Evolutionary conservation across 371 early-diverging fungal genomes (phyloP).

Genomic region (Nematocida sp.): DNA sequence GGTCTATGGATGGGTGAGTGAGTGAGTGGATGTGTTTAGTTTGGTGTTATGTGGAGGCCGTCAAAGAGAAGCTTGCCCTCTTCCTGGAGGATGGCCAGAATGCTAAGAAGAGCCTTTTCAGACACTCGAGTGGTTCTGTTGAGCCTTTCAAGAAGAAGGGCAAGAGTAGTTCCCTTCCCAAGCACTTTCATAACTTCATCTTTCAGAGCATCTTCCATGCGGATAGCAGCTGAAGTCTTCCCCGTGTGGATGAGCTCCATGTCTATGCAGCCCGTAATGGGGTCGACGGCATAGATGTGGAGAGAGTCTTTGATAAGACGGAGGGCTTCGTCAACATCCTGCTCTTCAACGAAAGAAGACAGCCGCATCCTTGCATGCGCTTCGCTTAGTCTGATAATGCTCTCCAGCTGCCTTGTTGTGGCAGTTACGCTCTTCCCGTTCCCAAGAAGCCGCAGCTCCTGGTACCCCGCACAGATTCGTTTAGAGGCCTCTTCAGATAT

Average conservation of each 20-base stretch:
- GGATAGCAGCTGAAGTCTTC: slow-evolving; percentile 59
- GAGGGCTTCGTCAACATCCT: slow-evolving; percentile 75
- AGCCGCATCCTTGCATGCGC: slow-evolving; percentile 90
- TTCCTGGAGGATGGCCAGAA: slow-evolving; percentile 34
- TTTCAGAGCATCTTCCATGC: slow-evolving; percentile 57
- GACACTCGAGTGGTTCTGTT: background rate
- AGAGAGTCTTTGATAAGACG: slow-evolving; percentile 79
- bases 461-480: slow-evolving; percentile 73
- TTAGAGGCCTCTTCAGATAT: slow-evolving; percentile 69
- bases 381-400: slow-evolving; percentile 92
- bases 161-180: slow-evolving; percentile 48
- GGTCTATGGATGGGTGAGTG: background rate
- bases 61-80: slow-evolving; percentile 44
- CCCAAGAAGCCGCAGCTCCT: slow-evolving; percentile 75
- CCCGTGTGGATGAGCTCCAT: slow-evolving; percentile 89
- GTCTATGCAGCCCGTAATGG: slow-evolving; percentile 89
- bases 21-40: too few species aligned
- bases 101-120: slow-evolving; percentile 12
- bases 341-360: slow-evolving; percentile 68
- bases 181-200: slow-evolving; percentile 51
- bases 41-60: slow-evolving; percentile 30
- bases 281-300: slow-evolving; percentile 88
- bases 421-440: slow-evolving; percentile 77
- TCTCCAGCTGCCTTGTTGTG: slow-evolving; percentile 95
- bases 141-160: slow-evolving; percentile 9